Base-by-base conservation (phyloP, 352 stramenopile species). In the Aphanomyces invadans region DNA sequence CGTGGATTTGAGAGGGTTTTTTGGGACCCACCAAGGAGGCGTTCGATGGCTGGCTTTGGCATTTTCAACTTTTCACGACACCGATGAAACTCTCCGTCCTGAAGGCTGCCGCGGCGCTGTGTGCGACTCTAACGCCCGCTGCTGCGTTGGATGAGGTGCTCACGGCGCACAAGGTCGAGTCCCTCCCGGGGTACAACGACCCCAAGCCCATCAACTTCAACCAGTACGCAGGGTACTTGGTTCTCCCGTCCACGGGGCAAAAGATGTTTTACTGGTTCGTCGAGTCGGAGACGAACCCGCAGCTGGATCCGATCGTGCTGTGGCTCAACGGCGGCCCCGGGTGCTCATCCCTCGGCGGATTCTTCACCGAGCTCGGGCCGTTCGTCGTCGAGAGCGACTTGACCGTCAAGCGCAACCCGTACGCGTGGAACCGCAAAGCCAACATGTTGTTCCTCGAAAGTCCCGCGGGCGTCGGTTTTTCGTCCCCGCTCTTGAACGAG, bases 251-350 rank as follows among this genome's bases (percentile, higher is more conserved):
- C 17, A 57, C 74, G 17, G 80, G 87, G 39, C 85, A 83, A 61
- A 56, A 71, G 31, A 57, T 73, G 53, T 92, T 90, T 68, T 91
- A 91, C 69, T 89, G 80, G 81, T 87, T 85, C 61, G 65, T 81
- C 4, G 71, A 90, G 70, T 85, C 74, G 49, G 68, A 74, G 9
- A 57, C 70, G n/a, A 68, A 76, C n/a, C 77, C 81, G 9, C 73
- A 76, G 26, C 80, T 39, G 9, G 83, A 88, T 57, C 89, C 89
- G 26, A 66, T 97, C 46, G 80, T 97, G 49, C 73, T 97, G 9
- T 97, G 90, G 92, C 79, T 96, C 42, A 98, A 97, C 64, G 90
- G 92, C 31, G 92, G 90, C 4, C 92, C 90, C 0, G 90, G 90
- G 2, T 95, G 87, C 69, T 86, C 83, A 5, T 95, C 80, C 12